Conservation (phyloP, 345 rosid species). For the Euclidium syriacum region DNA sequence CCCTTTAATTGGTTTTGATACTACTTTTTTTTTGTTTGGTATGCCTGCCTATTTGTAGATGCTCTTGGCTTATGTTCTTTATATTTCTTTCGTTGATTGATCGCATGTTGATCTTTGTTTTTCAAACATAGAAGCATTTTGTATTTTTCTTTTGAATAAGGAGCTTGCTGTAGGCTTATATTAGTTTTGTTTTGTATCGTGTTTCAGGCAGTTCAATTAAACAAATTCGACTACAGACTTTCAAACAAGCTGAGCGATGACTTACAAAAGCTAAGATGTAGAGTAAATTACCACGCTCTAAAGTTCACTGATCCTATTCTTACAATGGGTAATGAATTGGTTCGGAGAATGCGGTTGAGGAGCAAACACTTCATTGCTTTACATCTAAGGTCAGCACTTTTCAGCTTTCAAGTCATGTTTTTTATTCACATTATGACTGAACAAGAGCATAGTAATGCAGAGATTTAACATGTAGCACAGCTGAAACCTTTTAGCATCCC, state of each 20-base stretch:
- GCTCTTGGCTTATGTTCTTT: not conserved
- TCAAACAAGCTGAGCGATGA: conserved; percentile 82
- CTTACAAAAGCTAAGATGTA: conserved; percentile 88
- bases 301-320: conserved; percentile 78
- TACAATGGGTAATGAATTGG: conserved; percentile 73
- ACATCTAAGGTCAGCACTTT: conserved; percentile 64
- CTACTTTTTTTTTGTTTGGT: not conserved
- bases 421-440: not conserved
- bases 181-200: conserved; percentile 9
- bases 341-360: conserved; percentile 68
- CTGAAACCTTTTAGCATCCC: conserved; percentile 4
- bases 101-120: not conserved
- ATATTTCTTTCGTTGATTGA: conserved; percentile 1
- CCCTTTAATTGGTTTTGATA: not conserved
- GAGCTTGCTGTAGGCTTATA: conserved; percentile 10
- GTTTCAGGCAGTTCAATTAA: conserved; percentile 80
- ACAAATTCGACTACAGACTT: conserved; percentile 92
- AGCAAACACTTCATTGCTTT: conserved; percentile 80
- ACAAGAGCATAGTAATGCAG: not conserved
- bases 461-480: not conserved
- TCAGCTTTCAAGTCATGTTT: not conserved
- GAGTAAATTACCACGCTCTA: conserved; percentile 90
- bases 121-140: not conserved
- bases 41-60: not conserved
- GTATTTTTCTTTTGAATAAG: not conserved